These are phyloP conservation scores for Phaeosphaeria sp. DNA, from an alignment of 2,329 filamentous ascomycete genomes.

Conservation along the genomic window DNA sequence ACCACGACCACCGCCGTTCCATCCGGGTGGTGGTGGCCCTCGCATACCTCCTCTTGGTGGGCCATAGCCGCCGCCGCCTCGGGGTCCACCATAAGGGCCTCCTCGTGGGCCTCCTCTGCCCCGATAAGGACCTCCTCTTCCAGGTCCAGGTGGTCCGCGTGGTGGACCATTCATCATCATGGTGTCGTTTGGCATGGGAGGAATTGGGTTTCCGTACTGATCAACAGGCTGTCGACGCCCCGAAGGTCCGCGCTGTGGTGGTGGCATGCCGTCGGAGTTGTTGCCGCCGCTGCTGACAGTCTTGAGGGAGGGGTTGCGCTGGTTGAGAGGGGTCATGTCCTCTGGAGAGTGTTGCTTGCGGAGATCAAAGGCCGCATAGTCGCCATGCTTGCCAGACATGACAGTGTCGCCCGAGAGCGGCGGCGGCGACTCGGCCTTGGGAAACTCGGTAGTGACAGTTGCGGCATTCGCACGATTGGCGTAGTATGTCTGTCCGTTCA, in stretches of 20 bases:
- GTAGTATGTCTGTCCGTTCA: constrained; percentile 95
- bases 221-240: constrained; percentile 59
- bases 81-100: constrained; percentile 35
- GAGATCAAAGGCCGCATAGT: constrained; percentile 70
- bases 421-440: constrained; percentile 62
- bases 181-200: constrained; percentile 52
- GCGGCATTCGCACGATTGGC: constrained; percentile 50
- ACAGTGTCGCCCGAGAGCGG: constrained; percentile 62
- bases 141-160: constrained; percentile 51
- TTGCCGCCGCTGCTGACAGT: constrained; percentile 58
- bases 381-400: constrained; percentile 60
- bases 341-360: constrained; percentile 67
- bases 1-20: constrained; percentile 47
- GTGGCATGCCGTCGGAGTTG: constrained; percentile 45
- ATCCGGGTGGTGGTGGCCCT: constrained; percentile 51
- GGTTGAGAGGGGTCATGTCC: constrained; percentile 74
- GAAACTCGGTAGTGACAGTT: constrained; percentile 47
- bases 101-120: constrained; percentile 46
- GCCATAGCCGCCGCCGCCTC: constrained; percentile 47
- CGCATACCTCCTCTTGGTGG: constrained; percentile 48
- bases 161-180: constrained; percentile 51
- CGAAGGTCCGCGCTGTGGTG: constrained; percentile 47
- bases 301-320: constrained; percentile 66
- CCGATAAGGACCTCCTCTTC: constrained; percentile 52
- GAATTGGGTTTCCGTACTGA: constrained; percentile 68